Conservation (phyloP, 2,329 filamentous ascomycete species). For the Tolypocladium guangdongense region DNA sequence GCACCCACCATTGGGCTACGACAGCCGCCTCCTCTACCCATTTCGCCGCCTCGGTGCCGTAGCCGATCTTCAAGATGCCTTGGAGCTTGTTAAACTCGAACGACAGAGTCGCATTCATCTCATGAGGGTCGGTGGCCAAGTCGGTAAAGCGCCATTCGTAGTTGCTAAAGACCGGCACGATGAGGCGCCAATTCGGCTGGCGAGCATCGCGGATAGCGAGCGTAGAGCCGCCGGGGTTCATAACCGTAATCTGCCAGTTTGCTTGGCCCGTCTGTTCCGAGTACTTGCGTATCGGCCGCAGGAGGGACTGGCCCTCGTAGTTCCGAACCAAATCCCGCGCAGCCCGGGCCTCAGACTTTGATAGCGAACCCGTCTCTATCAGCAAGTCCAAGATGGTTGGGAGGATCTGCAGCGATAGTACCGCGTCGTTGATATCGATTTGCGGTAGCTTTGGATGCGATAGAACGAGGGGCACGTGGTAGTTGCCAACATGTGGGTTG, state of each 20-base stretch:
- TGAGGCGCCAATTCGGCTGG: conserved; percentile 10
- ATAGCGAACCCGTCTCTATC: conserved; percentile 20
- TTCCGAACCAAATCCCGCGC: conserved; percentile 19
- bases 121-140: conserved; percentile 15
- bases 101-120: too few species aligned
- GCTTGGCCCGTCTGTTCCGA: conserved; percentile 4
- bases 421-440: conserved; percentile 19
- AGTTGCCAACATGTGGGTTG: conserved; percentile 21
- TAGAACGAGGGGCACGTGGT: conserved; percentile 21
- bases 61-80: too few species aligned
- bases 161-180: conserved; percentile 12
- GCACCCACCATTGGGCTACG: conserved; percentile 21
- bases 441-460: conserved; percentile 21
- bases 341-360: conserved; percentile 10
- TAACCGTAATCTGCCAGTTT: conserved; percentile 14
- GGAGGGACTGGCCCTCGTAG: conserved; percentile 24
- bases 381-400: conserved; percentile 24
- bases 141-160: conserved; percentile 22
- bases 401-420: conserved; percentile 21
- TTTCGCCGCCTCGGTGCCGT: conserved; percentile 14
- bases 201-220: conserved; percentile 11
- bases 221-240: conserved; percentile 14
- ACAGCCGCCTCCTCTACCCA: conserved; percentile 22
- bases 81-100: conserved; percentile 12
- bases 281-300: conserved; percentile 15